Conservation (phyloP, 441 rosid species). For the Gossypium davidsonii region DNA sequence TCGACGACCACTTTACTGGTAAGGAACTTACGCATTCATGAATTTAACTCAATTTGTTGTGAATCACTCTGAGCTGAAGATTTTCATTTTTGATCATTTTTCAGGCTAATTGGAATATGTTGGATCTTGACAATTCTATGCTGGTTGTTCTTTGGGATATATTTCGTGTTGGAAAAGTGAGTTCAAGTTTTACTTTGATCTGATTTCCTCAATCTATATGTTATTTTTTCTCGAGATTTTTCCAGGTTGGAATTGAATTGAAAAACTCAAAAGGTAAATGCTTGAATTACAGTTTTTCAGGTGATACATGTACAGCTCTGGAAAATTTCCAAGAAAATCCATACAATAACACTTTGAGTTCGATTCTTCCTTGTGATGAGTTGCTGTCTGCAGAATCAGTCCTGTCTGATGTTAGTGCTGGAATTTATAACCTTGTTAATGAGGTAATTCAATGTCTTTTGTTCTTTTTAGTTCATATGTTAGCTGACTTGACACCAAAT, state of each 20-base stretch:
- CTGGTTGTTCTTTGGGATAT: slow-evolving; percentile 58
- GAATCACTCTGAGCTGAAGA: background rate
- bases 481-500: too few species aligned
- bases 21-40: slow-evolving; percentile 11
- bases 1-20: slow-evolving; percentile 34
- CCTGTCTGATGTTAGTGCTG: slow-evolving; percentile 38
- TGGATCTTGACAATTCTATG: slow-evolving; percentile 60
- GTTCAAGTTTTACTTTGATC: background rate
- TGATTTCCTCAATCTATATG: background rate
- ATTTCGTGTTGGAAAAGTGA: slow-evolving; percentile 58
- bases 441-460: slow-evolving; percentile 24
- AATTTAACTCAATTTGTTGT: background rate
- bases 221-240: background rate
- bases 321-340: slow-evolving; percentile 53
- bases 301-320: slow-evolving; percentile 54
- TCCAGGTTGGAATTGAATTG: background rate
- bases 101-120: slow-evolving; percentile 46
- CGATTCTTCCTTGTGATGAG: slow-evolving; percentile 52
- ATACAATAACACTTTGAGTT: slow-evolving; percentile 46
- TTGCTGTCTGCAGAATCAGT: slow-evolving; percentile 18
- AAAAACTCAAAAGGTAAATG: background rate
- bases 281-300: slow-evolving; percentile 40
- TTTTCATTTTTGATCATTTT: background rate
- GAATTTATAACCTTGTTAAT: slow-evolving; percentile 46
- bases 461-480: background rate